Conservation (phyloP, 116 monocot genomes). For the Cymodocea nodosa region DNA sequence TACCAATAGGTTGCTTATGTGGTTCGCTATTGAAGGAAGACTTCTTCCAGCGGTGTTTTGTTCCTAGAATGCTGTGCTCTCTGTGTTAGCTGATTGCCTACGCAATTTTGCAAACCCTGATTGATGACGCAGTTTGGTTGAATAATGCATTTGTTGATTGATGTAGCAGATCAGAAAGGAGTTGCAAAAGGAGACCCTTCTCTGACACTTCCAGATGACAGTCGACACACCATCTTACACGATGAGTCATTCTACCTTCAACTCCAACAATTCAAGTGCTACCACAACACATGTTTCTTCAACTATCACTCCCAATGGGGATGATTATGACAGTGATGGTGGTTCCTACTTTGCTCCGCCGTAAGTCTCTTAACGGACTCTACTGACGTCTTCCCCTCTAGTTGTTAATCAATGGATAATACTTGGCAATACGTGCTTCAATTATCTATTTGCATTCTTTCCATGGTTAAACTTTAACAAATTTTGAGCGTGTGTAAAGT, state of each 20-base stretch:
- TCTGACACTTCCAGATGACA: slow-evolving; percentile 20
- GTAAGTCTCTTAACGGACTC: slow-evolving; percentile 31
- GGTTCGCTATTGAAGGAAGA: too few species aligned
- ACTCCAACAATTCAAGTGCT: slow-evolving; percentile 54
- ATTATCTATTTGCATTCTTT: neutral
- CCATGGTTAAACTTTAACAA: neutral
- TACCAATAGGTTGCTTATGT: too few species aligned
- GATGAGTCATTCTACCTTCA: slow-evolving; percentile 37
- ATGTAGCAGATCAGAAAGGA: neutral
- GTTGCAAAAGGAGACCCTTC: neutral
- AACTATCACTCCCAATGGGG: slow-evolving; percentile 30
- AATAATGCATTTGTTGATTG: too few species aligned
- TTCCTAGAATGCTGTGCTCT: too few species aligned
- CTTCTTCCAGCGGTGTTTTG: too few species aligned
- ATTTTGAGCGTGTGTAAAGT: too few species aligned
- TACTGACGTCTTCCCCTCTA: neutral
- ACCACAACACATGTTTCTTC: slow-evolving; percentile 40
- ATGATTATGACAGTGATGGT: slow-evolving; percentile 93
- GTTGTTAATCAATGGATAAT: too few species aligned
- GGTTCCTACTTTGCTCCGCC: slow-evolving; percentile 75
- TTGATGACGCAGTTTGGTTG: too few species aligned
- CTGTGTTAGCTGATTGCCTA: too few species aligned
- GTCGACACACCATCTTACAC: slow-evolving; percentile 26
- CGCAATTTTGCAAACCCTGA: too few species aligned
- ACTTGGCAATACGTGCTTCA: neutral